Evolutionary conservation across 1,284 basidiomycete species (phyloP), one percentile per base, ranked within the genome.

Genomic region (Singerocomus inundabilis): DNA sequence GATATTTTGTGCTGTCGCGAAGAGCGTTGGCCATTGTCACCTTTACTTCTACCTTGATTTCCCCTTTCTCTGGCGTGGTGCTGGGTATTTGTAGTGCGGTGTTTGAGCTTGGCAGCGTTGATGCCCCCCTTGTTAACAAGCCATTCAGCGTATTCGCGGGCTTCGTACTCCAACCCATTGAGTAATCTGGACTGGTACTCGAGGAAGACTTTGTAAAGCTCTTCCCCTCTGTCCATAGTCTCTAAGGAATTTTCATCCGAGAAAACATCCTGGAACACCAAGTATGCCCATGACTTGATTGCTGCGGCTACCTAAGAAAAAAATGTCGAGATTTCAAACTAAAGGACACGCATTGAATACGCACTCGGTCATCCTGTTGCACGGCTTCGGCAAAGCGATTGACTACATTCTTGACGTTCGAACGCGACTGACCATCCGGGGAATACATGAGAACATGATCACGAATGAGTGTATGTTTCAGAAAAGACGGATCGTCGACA

Each of bases 401-500:
- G 26, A 55, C 5, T 12, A 40, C 24, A 0, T 24, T 1, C 18
- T n/a, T 42, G 35, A 4, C 16, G 6, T 2, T n/a, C 33, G n/a
- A 45, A 44, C 54, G 59, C 12, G 44, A 34, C 7, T 10, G 12
- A n/a, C 32, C 36, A 1, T 1, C 6, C 25, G 6, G 0, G 8
- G 8, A 7, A 6, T 29, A 16, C 11, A 51, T 6, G 21, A 31
- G 0, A 37, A 65, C 36, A 36, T 32, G 10, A 31, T 0, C 38
- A 24, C 40, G 12, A 33, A 68, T 52, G 25, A 55, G 65, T 33
- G 61, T 63, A 12, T 65, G 43, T 9, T 51, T 3, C 18, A 54
- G 18, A 44, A 68, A 55, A 31, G 60, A 67, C 4, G 35, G 24
- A 16, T 69, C 67, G 5, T 63, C 16, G 35, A 51, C 29, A 9